phyloP scores from a whole-genome alignment of 257 asterid species.

The Gardenia jasminoides region DNA sequence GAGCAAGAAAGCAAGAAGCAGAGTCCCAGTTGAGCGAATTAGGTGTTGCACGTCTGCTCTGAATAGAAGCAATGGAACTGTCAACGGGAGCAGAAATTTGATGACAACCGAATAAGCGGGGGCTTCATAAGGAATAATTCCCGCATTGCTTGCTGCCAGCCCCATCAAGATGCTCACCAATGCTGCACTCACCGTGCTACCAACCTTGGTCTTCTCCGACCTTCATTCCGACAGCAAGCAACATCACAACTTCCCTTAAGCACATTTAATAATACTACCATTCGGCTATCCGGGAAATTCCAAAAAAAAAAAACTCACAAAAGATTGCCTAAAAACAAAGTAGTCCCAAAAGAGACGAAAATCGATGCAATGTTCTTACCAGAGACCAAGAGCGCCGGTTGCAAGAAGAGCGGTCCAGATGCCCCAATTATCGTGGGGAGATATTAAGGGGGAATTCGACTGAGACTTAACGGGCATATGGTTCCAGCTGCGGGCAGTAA shows the following conservation, averaged over 20 bases:
- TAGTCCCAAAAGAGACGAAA: not conserved
- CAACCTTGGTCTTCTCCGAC: slow-evolving; percentile 86
- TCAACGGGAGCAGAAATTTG: slow-evolving; percentile 69
- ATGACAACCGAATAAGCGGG: slow-evolving; percentile 64
- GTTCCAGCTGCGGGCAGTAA: not conserved
- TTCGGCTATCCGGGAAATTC: too few species aligned
- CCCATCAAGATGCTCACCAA: slow-evolving; percentile 69
- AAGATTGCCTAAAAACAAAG: not conserved
- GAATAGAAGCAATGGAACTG: slow-evolving; percentile 70
- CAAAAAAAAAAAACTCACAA: too few species aligned
- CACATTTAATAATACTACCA: too few species aligned
- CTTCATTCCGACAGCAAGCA: slow-evolving; percentile 31
- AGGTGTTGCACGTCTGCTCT: slow-evolving; percentile 70
- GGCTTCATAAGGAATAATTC: slow-evolving; percentile 73
- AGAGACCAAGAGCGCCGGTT: slow-evolving; percentile 70
- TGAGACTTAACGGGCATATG: slow-evolving; percentile 28
- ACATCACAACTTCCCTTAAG: too few species aligned
- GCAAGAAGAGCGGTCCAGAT: slow-evolving; percentile 71
- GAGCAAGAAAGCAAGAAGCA: slow-evolving; percentile 70
- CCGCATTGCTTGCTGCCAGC: slow-evolving; percentile 75
- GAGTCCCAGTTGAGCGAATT: slow-evolving; percentile 57
- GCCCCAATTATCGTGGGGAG: slow-evolving; percentile 79
- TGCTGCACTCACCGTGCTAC: slow-evolving; percentile 86
- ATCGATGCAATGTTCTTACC: slow-evolving; percentile 33
- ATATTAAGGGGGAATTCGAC: slow-evolving; percentile 44